phyloP scores from a whole-genome alignment of 1,139 yeast genomes.

The Debaryomycetaceae sp. region DNA sequence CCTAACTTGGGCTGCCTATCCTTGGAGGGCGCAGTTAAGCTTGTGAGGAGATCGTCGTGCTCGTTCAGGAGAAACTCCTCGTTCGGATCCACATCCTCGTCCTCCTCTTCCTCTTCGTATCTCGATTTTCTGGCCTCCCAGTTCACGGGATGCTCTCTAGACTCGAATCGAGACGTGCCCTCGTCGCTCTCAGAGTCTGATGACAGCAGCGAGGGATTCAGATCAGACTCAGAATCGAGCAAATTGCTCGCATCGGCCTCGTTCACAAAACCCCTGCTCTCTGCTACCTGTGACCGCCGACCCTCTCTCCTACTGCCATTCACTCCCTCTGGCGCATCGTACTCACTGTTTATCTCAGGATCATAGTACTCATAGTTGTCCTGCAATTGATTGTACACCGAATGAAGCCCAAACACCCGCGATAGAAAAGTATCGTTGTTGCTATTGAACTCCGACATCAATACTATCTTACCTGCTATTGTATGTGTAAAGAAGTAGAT shows the following conservation, averaged over 20 bases:
- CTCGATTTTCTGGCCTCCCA: conserved; percentile 4
- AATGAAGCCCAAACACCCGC: conserved; percentile 53
- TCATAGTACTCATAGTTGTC: conserved; percentile 39
- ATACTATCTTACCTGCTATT: neutral
- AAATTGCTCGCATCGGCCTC: conserved; percentile 12
- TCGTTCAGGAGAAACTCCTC: neutral
- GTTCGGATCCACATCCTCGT: conserved; percentile 4
- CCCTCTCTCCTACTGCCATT: neutral
- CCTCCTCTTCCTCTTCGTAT: conserved; percentile 15
- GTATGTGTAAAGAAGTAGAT: neutral
- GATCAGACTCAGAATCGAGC: conserved; percentile 34
- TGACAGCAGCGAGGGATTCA: conserved; percentile 26
- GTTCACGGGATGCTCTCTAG: conserved; percentile 1
- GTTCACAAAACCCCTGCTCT: neutral
- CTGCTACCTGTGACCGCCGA: conserved; percentile 2
- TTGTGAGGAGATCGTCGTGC: conserved; percentile 10
- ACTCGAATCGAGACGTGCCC: neutral
- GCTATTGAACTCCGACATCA: conserved; percentile 8
- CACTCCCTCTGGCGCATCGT: conserved; percentile 1
- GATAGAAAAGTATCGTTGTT: conserved; percentile 52
- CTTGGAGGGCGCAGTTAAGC: conserved; percentile 1
- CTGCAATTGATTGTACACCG: conserved; percentile 42
- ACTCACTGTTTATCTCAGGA: conserved; percentile 26
- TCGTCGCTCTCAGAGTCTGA: conserved; percentile 12
- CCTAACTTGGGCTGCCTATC: conserved; percentile 9